These are phyloP conservation scores for Pseudoscleropodium purum DNA, from an alignment of 225 moss, liverwort and hornwort species.

Conservation along the genomic window DNA sequence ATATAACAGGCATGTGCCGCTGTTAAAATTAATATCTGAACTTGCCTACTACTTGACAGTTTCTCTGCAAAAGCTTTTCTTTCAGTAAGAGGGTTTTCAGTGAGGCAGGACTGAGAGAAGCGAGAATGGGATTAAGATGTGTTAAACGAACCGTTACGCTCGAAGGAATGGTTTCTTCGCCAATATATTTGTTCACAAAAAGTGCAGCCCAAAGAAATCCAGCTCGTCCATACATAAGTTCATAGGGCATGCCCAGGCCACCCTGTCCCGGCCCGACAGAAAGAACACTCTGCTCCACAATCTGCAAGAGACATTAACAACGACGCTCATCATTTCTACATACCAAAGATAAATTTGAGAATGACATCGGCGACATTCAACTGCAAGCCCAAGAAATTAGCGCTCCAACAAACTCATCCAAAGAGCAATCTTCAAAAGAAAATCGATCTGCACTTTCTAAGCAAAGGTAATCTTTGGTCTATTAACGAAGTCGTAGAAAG, in stretches of 20 bases:
- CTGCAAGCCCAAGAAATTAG: not conserved
- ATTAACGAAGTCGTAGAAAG: not conserved
- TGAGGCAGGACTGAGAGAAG: not conserved
- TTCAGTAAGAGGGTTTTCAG: not conserved
- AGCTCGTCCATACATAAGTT: conserved; percentile 72
- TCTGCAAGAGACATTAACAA: conserved; percentile 27
- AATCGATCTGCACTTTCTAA: not conserved
- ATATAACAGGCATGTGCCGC: not conserved
- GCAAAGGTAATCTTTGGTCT: not conserved
- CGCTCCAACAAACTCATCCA: not conserved
- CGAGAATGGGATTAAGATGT: not conserved
- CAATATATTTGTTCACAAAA: conserved; percentile 72
- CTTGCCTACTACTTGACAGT: not conserved
- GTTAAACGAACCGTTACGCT: conserved; percentile 46
- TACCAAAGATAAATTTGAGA: not conserved
- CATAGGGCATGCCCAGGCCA: conserved; percentile 65
- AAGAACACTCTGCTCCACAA: conserved; percentile 71
- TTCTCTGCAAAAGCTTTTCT: not conserved
- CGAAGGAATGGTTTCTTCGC: conserved; percentile 63
- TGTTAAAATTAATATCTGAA: not conserved
- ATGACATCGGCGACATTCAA: not conserved
- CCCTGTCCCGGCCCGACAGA: conserved; percentile 80
- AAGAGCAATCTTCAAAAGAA: not conserved
- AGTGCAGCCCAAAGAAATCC: conserved; percentile 90
- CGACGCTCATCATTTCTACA: not conserved